Evolutionary conservation across 306 rosid genomes (phyloP).

Genomic region (Crotalaria pallida): DNA sequence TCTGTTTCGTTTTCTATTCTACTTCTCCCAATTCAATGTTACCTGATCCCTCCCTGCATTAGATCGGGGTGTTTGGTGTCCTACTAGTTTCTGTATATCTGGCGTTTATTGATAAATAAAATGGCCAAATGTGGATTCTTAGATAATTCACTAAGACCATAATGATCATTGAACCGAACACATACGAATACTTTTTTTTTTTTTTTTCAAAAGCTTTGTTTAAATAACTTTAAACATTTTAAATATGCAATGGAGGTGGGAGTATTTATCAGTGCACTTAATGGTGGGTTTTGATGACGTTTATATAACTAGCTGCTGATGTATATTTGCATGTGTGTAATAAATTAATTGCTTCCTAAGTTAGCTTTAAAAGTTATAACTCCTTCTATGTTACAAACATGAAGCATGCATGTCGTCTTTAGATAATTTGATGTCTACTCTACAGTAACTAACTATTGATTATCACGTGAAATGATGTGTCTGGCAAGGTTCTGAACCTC

Average conservation of each 20-base stretch:
- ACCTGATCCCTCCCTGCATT: neutral
- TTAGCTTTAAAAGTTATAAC: neutral
- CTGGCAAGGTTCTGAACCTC: slow-evolving; percentile 61
- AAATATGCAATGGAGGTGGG: neutral
- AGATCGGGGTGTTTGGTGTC: neutral
- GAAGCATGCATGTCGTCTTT: neutral
- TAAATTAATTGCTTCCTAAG: slow-evolving; percentile 5
- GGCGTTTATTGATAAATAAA: neutral
- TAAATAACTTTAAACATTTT: neutral
- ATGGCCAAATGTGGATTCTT: neutral
- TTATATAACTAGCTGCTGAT: neutral
- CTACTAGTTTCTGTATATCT: neutral
- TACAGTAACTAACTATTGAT: slow-evolving; percentile 4
- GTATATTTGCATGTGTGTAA: neutral
- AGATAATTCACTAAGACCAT: neutral
- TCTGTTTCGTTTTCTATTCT: neutral
- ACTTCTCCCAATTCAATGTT: neutral
- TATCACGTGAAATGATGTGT: slow-evolving; percentile 16
- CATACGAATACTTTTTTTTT: too few relatives aligned
- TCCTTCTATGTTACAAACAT: neutral
- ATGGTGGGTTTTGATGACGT: neutral
- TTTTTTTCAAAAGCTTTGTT: neutral
- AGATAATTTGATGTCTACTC: slow-evolving; percentile 1
- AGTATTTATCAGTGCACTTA: neutral
- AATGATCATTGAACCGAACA: neutral